Percentiles rank a stretch among this genome's conserved stretches.
These are phyloP conservation scores for Penicillium canescens DNA, from an alignment of 495 filamentous ascomycete species.

Conservation along the genomic window DNA sequence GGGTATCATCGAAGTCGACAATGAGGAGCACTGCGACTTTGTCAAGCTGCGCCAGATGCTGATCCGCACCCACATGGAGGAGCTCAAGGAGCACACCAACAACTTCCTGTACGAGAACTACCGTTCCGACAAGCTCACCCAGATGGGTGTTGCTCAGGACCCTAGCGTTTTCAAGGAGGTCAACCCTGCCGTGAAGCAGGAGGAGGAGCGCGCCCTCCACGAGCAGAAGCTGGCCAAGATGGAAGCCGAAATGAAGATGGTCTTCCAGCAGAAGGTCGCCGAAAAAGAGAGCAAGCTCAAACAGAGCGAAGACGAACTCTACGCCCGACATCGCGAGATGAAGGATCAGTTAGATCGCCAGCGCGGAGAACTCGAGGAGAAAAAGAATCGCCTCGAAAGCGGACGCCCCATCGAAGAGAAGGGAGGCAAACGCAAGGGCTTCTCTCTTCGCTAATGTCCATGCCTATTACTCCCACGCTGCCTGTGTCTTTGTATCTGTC, in stretches of 20 bases:
- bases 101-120: slow-evolving; percentile 99
- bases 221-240: slow-evolving; percentile 99
- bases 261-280: slow-evolving; percentile 99
- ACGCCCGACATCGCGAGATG: slow-evolving; percentile 97
- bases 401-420: slow-evolving; percentile 96
- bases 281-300: slow-evolving; percentile 99
- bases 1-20: slow-evolving; percentile 99
- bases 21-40: slow-evolving; percentile 99
- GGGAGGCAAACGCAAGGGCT: slow-evolving; percentile 82
- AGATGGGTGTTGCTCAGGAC: slow-evolving; percentile 98
- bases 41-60: slow-evolving; percentile 99
- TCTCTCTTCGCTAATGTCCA: slow-evolving; percentile 81
- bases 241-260: slow-evolving; percentile 99
- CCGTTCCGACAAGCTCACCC: slow-evolving; percentile 96
- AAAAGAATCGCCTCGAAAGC: slow-evolving; percentile 90
- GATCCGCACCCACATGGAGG: slow-evolving; percentile 99
- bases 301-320: slow-evolving; percentile 98
- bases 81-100: slow-evolving; percentile 99
- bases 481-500: slow-evolving; percentile 22
- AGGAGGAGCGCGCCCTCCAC: slow-evolving; percentile 95
- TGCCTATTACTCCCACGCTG: slow-evolving; percentile 1
- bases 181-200: slow-evolving; percentile 99
- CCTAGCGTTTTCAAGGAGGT: slow-evolving; percentile 99
- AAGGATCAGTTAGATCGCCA: slow-evolving; percentile 98
- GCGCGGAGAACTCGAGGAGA: slow-evolving; percentile 91